Evolutionary conservation across 1,284 basidiomycete species (phyloP).

Genomic region (Ustilago esculenta): DNA sequence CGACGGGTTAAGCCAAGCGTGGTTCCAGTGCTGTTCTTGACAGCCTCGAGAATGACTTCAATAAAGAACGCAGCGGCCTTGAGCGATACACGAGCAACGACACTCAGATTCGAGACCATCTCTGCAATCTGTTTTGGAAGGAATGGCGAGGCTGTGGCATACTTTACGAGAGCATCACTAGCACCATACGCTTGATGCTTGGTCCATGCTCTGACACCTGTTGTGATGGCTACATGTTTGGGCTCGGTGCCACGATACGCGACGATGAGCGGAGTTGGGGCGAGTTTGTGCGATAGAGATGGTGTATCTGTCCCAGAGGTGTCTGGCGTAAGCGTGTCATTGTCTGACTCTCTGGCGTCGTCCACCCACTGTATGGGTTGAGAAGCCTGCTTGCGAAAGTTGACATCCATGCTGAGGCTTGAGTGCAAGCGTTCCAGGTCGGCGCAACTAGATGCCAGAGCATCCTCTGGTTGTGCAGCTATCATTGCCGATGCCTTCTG

Average conservation of each 20-base stretch:
- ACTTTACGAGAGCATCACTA: constrained; percentile 51
- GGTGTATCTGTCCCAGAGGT: constrained; percentile 22
- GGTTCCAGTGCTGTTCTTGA: constrained; percentile 48
- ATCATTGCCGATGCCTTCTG: constrained; percentile 1
- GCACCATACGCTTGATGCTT: constrained; percentile 44
- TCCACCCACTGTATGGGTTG: constrained; percentile 37
- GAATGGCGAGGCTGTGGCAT: constrained; percentile 49
- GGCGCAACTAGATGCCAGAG: constrained; percentile 7
- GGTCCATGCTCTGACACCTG: constrained; percentile 43
- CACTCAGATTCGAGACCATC: constrained; percentile 49
- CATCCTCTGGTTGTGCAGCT: neutral
- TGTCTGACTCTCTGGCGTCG: constrained; percentile 18
- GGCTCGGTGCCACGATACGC: constrained; percentile 32
- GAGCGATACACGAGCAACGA: constrained; percentile 56
- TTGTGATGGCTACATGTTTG: constrained; percentile 28
- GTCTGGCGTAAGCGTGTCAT: constrained; percentile 22
- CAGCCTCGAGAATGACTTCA: constrained; percentile 57
- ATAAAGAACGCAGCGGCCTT: constrained; percentile 60
- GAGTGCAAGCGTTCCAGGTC: constrained; percentile 33
- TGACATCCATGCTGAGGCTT: constrained; percentile 24
- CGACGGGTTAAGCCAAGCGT: constrained; percentile 55
- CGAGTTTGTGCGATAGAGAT: constrained; percentile 6
- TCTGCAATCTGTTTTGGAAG: constrained; percentile 57
- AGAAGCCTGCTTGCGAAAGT: constrained; percentile 20
- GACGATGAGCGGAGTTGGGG: constrained; percentile 22